These are phyloP conservation scores for Aspergillus thermomutatus DNA, from an alignment of 2,329 filamentous ascomycete genomes.

Conservation along the genomic window DNA sequence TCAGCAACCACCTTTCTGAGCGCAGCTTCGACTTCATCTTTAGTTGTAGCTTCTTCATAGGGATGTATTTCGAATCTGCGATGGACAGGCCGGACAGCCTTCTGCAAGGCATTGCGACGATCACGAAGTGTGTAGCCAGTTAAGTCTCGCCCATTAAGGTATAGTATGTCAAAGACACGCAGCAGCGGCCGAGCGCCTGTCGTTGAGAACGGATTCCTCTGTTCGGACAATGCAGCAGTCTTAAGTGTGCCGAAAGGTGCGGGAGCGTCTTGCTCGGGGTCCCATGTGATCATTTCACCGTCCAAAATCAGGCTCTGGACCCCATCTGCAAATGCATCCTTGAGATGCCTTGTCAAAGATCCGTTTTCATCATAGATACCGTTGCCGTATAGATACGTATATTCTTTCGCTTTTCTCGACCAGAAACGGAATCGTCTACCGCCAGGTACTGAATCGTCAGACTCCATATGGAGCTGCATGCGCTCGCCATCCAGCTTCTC, in stretches of 20 bases:
- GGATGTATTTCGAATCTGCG: slow-evolving; percentile 80
- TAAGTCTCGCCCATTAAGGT: slow-evolving; percentile 75
- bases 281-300: slow-evolving; percentile 99
- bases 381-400: slow-evolving; percentile 87
- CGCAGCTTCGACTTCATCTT: slow-evolving; percentile 72
- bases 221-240: slow-evolving; percentile 77
- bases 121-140: slow-evolving; percentile 81
- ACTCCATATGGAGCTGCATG: slow-evolving; percentile 91
- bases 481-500: slow-evolving; percentile 96
- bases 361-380: slow-evolving; percentile 70
- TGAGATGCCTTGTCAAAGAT: slow-evolving; percentile 75
- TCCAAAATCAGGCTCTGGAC: slow-evolving; percentile 89
- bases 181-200: slow-evolving; percentile 70
- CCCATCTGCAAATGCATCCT: slow-evolving; percentile 69
- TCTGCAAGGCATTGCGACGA: slow-evolving; percentile 70
- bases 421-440: slow-evolving; percentile 79
- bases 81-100: slow-evolving; percentile 65
- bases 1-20: slow-evolving; percentile 82
- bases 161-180: slow-evolving; percentile 86
- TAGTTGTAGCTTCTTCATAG: slow-evolving; percentile 62
- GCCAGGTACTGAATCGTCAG: slow-evolving; percentile 65
- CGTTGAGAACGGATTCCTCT: slow-evolving; percentile 64
- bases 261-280: slow-evolving; percentile 77
- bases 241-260: slow-evolving; percentile 92
- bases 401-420: slow-evolving; percentile 95